phyloP scores from a whole-genome alignment of 2,329 filamentous ascomycete species.

The Claviceps sp. region DNA sequence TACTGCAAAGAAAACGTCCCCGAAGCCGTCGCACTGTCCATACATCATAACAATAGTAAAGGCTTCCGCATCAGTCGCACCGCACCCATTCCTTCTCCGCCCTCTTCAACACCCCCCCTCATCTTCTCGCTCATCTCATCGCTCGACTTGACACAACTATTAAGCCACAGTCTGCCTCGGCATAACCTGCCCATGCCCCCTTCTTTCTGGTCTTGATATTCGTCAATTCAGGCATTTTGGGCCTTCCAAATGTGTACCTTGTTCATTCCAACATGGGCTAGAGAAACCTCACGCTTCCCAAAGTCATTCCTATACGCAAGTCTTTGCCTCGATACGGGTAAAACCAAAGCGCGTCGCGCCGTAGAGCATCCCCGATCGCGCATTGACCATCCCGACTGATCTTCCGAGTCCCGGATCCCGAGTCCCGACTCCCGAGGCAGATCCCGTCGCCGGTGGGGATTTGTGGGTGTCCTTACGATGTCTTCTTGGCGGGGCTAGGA shows the following conservation, averaged over 20 bases:
- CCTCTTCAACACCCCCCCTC: neutral
- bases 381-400: neutral
- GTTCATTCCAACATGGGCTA: no score
- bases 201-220: no score
- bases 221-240: no score
- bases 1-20: neutral
- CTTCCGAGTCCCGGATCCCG: neutral
- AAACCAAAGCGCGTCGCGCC: no score
- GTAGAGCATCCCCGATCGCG: no score
- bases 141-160: neutral
- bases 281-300: no score
- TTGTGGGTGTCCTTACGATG: conserved; percentile 19
- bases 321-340: no score
- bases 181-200: neutral
- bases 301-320: no score
- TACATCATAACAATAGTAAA: conserved; percentile 3
- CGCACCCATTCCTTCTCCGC: neutral
- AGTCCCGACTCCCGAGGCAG: neutral
- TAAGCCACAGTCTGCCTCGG: neutral
- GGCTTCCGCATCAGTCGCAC: neutral
- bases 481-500: conserved; percentile 36
- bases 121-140: neutral
- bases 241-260: no score
- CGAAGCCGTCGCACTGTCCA: neutral
- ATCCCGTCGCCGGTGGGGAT: neutral